These are phyloP conservation scores for Ilex asprella DNA, from an alignment of 257 asterid species.

Conservation along the genomic window DNA sequence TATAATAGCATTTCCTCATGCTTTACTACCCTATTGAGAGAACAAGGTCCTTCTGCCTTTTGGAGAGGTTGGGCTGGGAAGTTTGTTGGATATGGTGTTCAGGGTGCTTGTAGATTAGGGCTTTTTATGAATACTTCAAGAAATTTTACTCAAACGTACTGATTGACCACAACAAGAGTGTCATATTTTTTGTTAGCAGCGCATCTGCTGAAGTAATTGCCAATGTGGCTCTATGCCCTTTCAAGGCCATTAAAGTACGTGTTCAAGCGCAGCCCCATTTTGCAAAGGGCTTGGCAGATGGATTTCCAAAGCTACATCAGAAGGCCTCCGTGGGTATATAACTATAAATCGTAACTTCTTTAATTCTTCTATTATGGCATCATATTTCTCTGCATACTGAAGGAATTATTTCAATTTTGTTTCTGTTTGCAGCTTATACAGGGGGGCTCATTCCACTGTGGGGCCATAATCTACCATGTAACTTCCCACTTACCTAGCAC, in stretches of 20 bases:
- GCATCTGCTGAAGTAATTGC: slow-evolving; percentile 42
- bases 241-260: slow-evolving; percentile 44
- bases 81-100: slow-evolving; percentile 41
- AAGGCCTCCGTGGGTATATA: slow-evolving; percentile 38
- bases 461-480: slow-evolving; percentile 48
- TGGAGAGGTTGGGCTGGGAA: slow-evolving; percentile 49
- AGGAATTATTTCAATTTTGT: slow-evolving; percentile 1
- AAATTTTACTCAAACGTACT: slow-evolving; percentile 25
- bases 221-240: slow-evolving; percentile 38
- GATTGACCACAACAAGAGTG: slow-evolving; percentile 34
- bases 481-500: slow-evolving; percentile 3
- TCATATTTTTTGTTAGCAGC: slow-evolving; percentile 30
- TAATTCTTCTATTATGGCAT: background rate
- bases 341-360: slow-evolving; percentile 4
- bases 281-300: slow-evolving; percentile 38
- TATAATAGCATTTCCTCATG: slow-evolving; percentile 29
- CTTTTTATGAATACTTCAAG: slow-evolving; percentile 39
- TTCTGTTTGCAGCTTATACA: slow-evolving; percentile 32
- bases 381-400: slow-evolving; percentile 3
- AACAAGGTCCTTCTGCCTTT: slow-evolving; percentile 43
- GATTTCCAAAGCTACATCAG: slow-evolving; percentile 34
- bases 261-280: slow-evolving; percentile 41
- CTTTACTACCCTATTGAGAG: slow-evolving; percentile 27
- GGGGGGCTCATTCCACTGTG: slow-evolving; percentile 39
- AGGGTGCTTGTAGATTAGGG: slow-evolving; percentile 50